A percentile compares a stretch with the other conserved stretches of the same genome.
These are phyloP conservation scores for Candolleomyces eurysporus DNA, from an alignment of 768 basidiomycete species.

Conservation along the genomic window DNA sequence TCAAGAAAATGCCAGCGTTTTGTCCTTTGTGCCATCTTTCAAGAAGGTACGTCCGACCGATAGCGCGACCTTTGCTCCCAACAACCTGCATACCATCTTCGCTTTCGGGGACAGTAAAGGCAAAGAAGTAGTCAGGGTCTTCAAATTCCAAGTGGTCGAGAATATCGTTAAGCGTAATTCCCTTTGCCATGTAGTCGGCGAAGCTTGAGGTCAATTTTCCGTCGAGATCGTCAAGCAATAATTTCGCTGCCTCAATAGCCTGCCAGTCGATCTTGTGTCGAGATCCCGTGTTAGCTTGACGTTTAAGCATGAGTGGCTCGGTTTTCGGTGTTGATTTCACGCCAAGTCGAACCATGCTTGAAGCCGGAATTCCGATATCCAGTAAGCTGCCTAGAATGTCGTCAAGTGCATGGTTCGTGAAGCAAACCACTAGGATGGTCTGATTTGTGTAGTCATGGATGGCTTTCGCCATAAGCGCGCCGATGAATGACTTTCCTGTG, in stretches of 20 bases:
- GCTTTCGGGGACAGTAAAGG: constrained; percentile 41
- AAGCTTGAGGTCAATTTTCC: constrained; percentile 17
- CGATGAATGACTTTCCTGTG: constrained; percentile 75
- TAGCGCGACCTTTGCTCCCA: constrained; percentile 33
- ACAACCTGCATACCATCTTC: constrained; percentile 46
- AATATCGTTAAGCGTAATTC: constrained; percentile 26
- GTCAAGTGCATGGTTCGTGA: constrained; percentile 74
- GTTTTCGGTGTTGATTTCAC: constrained; percentile 53
- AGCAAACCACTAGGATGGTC: constrained; percentile 67
- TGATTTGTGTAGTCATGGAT: constrained; percentile 46
- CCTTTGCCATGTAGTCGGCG: constrained; percentile 19
- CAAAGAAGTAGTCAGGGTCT: constrained; percentile 40
- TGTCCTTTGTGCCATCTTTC: constrained; percentile 43
- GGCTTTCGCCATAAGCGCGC: constrained; percentile 61
- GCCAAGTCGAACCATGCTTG: constrained; percentile 54
- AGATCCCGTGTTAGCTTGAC: constrained; percentile 27
- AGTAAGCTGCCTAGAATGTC: constrained; percentile 65
- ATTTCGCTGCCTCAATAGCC: constrained; percentile 39
- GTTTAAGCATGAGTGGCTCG: constrained; percentile 41
- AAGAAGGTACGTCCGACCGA: constrained; percentile 42
- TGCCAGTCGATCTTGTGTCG: constrained; percentile 33
- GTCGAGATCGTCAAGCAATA: constrained; percentile 1
- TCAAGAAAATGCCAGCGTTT: constrained; percentile 42
- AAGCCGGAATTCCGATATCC: constrained; percentile 52
- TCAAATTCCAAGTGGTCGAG: constrained; percentile 53